Evolutionary conservation across 2,329 filamentous ascomycete genomes (phyloP).

Genomic region (Chaetomium globosum): DNA sequence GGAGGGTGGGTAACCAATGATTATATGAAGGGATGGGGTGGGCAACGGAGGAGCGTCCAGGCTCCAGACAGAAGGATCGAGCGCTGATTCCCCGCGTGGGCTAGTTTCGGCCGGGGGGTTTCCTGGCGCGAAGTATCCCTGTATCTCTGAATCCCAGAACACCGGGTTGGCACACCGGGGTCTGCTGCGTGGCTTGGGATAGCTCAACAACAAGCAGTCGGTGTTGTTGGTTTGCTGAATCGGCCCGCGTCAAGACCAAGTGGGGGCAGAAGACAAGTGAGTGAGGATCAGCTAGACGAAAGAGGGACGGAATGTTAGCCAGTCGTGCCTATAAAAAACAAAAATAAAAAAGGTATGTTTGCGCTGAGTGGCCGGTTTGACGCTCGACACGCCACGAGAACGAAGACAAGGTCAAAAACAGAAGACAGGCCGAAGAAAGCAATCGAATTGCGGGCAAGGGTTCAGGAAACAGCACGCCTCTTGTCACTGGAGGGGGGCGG

Average conservation of each 20-base stretch:
- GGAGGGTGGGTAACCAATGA: conserved; percentile 37
- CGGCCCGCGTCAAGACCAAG: conserved; percentile 28
- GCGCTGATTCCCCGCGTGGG: conserved; percentile 31
- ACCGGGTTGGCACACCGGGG: conserved; percentile 35
- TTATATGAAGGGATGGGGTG: conserved; percentile 39
- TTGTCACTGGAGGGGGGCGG: conserved; percentile 29
- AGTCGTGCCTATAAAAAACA: background rate
- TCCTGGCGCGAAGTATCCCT: conserved; percentile 32
- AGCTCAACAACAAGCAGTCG: conserved; percentile 33
- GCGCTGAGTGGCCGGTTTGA: conserved; percentile 18
- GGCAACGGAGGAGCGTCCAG: conserved; percentile 31
- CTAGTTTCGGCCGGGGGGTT: conserved; percentile 30
- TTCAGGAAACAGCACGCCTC: conserved; percentile 29
- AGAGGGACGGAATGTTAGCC: conserved; percentile 24
- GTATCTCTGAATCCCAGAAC: conserved; percentile 36
- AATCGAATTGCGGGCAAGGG: conserved; percentile 25
- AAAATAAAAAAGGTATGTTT: conserved; percentile 5
- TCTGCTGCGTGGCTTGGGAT: conserved; percentile 25
- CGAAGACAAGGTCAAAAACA: conserved; percentile 7
- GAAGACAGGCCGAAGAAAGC: conserved; percentile 17
- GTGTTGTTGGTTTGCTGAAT: conserved; percentile 35
- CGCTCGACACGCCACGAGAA: conserved; percentile 13
- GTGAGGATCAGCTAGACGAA: conserved; percentile 14
- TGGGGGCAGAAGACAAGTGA: conserved; percentile 11
- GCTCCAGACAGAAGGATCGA: conserved; percentile 33